phyloP scores from a whole-genome alignment of 2,329 filamentous ascomycete species.

The Truncatella angustata region DNA sequence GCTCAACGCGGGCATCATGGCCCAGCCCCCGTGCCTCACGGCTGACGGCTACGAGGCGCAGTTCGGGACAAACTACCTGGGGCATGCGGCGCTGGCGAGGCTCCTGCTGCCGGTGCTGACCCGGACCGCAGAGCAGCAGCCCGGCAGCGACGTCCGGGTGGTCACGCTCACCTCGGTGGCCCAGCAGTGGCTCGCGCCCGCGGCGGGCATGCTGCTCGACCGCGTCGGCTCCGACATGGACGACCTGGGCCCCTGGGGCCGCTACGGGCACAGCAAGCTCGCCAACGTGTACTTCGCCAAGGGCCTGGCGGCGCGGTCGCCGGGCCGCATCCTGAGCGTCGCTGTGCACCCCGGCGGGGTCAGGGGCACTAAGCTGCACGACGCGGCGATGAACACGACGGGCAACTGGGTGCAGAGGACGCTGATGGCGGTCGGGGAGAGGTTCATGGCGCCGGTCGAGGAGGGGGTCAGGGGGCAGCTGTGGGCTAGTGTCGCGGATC shows the following conservation, averaged over 20 bases:
- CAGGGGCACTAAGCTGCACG: neutral
- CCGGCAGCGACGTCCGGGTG: slow-evolving; percentile 19
- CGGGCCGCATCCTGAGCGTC: slow-evolving; percentile 31
- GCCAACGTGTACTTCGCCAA: slow-evolving; percentile 41
- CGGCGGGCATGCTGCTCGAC: neutral
- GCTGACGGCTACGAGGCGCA: slow-evolving; percentile 18
- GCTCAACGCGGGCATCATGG: slow-evolving; percentile 15
- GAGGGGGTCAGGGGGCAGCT: slow-evolving; percentile 25
- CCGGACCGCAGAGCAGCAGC: slow-evolving; percentile 18
- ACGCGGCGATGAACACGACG: slow-evolving; percentile 26
- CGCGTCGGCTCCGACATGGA: neutral
- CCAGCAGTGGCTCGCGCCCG: slow-evolving; percentile 25
- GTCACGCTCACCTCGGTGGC: slow-evolving; percentile 35
- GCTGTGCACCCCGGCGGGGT: slow-evolving; percentile 41
- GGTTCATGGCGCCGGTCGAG: slow-evolving; percentile 9
- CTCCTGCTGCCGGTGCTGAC: slow-evolving; percentile 11
- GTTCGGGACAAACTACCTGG: slow-evolving; percentile 17
- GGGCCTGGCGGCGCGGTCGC: slow-evolving; percentile 36
- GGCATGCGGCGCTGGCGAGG: neutral
- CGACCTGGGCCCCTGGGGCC: neutral
- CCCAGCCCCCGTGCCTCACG: slow-evolving; percentile 8
- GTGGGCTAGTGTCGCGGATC: slow-evolving; percentile 33
- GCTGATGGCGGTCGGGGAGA: slow-evolving; percentile 3
- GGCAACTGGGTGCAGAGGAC: slow-evolving; percentile 5
- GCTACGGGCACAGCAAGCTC: neutral